Conservation (phyloP, 768 basidiomycete genomes). For the Pulveroboletus sp. region DNA sequence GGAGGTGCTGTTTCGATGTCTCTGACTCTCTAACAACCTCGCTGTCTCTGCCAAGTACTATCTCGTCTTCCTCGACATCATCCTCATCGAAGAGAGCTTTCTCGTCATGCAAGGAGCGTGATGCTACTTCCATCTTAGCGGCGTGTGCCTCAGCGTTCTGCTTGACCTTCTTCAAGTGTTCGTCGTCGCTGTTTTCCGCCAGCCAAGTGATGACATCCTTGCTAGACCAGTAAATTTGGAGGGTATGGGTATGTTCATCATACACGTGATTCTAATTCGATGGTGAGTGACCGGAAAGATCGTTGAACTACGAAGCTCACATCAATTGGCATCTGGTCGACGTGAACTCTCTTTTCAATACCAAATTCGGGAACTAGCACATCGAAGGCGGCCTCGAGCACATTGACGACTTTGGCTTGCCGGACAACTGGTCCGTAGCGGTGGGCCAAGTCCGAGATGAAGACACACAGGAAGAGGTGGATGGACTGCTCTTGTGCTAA, state of each 20-base stretch:
- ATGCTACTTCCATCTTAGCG: conserved; percentile 85
- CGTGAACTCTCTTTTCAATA: conserved; percentile 97
- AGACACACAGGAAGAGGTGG: conserved; percentile 90
- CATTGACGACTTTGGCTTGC: conserved; percentile 90
- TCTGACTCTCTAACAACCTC: conserved; percentile 40
- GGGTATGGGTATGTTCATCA: conserved; percentile 88
- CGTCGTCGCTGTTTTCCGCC: conserved; percentile 93
- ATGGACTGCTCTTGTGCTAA: conserved; percentile 96
- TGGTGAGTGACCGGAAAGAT: conserved; percentile 14
- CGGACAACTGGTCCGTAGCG: conserved; percentile 94
- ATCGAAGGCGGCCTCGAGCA: conserved; percentile 97
- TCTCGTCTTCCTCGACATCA: conserved; percentile 75
- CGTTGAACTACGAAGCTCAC: conserved; percentile 40
- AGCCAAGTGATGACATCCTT: conserved; percentile 94
- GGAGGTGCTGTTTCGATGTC: conserved; percentile 70
- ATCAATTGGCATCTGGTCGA: conserved; percentile 98
- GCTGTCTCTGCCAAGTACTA: conserved; percentile 62
- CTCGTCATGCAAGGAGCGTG: conserved; percentile 82
- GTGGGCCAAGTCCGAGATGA: conserved; percentile 90
- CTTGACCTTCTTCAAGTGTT: conserved; percentile 92
- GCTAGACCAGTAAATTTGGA: conserved; percentile 95
- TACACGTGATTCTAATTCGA: conserved; percentile 79
- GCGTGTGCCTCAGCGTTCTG: conserved; percentile 89
- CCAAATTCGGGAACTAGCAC: conserved; percentile 95
- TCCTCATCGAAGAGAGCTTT: conserved; percentile 86